Base-by-base conservation (phyloP, 192 early-diverging fungal genomes). In the Haplosporangium gracile region DNA sequence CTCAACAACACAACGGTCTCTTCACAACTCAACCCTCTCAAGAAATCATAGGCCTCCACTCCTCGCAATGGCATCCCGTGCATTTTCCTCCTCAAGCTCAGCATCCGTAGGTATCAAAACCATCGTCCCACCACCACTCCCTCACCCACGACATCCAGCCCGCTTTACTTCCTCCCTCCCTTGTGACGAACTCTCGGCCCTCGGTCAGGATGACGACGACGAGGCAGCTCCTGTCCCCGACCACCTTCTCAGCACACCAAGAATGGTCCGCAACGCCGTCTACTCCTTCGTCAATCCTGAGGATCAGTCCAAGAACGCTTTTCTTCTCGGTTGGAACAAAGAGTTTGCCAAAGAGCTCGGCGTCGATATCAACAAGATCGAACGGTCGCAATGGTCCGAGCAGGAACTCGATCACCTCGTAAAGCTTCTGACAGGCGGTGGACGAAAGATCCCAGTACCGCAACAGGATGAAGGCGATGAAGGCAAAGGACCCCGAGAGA, bases 271-370 rank as follows among this genome's bases (percentile, higher is more conserved):
- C 18, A 76, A 83, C 18, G 88, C 88, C 22, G 88, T 88, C 29
- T 92, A 81, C 71, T 82, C 89, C 3, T 86, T 82, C 60, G 88
- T 92, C 11, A 77, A 74, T 51, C 91, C 91, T 1, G 90, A 92
- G 53, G 70, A 85, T 26, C 83, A 86, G 49, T 86, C 83, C 63
- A 68, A 81, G 75, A 63, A 74, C 18, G 83, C 75, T 4, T 80
- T 74, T 20, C 45, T 86, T 1, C 42, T 86, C 43, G 60, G 83
- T 15, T 86, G 83, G 83, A 86, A 86, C 69, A 77, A 77, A 10
- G 60, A 74, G 10, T 22, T 86, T 4, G 83, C 83, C 29, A 13
- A 72, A 38, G 51, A 42, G 20, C 76, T 86, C 11, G 83, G 83
- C 7, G 76, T 82, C 1, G 88, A 88, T 15, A 51, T 72, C 15